These are phyloP conservation scores for Strobilomyces confusus DNA, from an alignment of 768 basidiomycete species.

Conservation along the genomic window DNA sequence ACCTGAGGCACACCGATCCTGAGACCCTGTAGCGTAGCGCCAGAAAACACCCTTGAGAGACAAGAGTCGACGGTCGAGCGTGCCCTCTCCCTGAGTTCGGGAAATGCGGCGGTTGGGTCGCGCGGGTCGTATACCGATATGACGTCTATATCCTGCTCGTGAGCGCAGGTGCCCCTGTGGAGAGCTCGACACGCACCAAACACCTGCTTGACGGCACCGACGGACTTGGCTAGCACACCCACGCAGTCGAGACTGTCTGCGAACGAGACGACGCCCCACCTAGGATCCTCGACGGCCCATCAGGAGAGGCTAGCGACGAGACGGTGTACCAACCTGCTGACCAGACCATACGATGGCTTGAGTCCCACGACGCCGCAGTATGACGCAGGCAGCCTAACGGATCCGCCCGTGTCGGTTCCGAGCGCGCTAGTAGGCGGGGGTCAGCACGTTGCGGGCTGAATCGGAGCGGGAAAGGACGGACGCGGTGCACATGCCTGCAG, in stretches of 20 bases:
- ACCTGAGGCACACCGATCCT: constrained; percentile 80
- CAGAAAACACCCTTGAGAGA: not conserved
- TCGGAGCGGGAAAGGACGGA: no score
- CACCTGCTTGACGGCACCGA: constrained; percentile 45
- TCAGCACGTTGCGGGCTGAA: no score
- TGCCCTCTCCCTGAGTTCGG: constrained; percentile 35
- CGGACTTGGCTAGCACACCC: constrained; percentile 64
- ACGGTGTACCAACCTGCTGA: constrained; percentile 65
- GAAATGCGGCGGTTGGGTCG: constrained; percentile 71
- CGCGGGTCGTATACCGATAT: constrained; percentile 50
- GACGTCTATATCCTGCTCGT: constrained; percentile 24
- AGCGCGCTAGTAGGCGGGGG: constrained; percentile 76
- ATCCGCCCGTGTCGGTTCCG: constrained; percentile 94
- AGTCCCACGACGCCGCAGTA: constrained; percentile 91
- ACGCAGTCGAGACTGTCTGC: constrained; percentile 96
- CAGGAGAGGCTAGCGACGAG: not conserved
- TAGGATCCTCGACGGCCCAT: constrained; percentile 27
- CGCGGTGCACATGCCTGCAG: constrained; percentile 79
- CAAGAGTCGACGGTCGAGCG: constrained; percentile 21
- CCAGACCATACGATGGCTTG: constrained; percentile 91
- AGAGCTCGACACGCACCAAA: constrained; percentile 47
- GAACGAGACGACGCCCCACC: constrained; percentile 89
- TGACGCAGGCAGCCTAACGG: constrained; percentile 86
- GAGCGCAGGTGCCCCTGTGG: not conserved
- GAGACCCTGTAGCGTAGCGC: no score